phyloP scores from a whole-genome alignment of 257 asterid species.

The Solanum peruvianum region DNA sequence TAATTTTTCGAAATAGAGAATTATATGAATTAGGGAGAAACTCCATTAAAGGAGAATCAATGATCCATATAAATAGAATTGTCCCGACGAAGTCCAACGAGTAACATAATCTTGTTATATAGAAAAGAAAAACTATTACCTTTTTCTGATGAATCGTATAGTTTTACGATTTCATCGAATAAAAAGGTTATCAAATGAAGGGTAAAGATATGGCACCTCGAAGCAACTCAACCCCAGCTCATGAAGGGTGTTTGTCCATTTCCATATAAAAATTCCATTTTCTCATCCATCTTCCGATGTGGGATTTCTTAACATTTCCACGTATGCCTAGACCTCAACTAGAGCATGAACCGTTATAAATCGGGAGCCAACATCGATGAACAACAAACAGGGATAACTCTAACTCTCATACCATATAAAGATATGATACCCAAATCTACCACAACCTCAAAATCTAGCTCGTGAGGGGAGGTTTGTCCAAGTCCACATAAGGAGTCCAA shows the following conservation, averaged over 20 bases:
- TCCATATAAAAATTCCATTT: not conserved
- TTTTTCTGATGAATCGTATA: no score
- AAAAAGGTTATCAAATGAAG: no score
- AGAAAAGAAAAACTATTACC: no score
- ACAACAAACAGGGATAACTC: not conserved
- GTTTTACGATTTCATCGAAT: no score
- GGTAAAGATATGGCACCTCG: not conserved
- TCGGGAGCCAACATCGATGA: not conserved
- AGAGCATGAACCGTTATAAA: no score
- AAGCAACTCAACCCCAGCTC: not conserved
- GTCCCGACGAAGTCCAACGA: no score
- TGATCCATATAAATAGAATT: no score
- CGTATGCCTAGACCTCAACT: no score
- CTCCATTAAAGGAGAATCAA: no score
- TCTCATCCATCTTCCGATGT: not conserved
- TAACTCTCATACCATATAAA: not conserved
- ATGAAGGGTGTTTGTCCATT: not conserved
- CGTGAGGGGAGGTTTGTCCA: not conserved
- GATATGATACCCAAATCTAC: not conserved
- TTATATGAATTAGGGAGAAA: no score
- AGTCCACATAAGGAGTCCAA: not conserved
- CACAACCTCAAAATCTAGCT: not conserved
- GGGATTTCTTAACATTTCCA: not conserved
- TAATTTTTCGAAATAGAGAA: no score
- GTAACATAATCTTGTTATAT: no score